These are phyloP conservation scores for Tetradesmus lagerheimii DNA, from an alignment of 139 green algal species.

Conservation along the genomic window DNA sequence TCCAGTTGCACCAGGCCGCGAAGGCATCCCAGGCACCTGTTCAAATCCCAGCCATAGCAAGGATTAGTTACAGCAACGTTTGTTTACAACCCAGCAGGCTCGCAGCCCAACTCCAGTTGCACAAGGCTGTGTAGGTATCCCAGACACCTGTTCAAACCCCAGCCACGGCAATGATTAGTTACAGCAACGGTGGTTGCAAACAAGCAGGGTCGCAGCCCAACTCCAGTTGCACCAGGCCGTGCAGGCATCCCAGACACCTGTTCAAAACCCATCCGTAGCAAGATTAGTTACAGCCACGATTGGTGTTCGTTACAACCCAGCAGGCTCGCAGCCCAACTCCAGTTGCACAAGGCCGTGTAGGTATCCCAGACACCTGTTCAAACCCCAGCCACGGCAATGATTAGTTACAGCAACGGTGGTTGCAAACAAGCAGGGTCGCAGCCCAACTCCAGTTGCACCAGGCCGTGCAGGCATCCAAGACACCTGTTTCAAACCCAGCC, in stretches of 20 bases:
- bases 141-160: not conserved
- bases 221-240: constrained; percentile 37
- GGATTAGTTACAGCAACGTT: no score
- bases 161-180: not conserved
- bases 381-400: not conserved
- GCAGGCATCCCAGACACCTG: constrained; percentile 10
- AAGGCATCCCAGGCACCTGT: constrained; percentile 4
- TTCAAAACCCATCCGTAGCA: no score
- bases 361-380: constrained; percentile 13
- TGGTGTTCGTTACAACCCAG: no score
- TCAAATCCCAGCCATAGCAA: no score
- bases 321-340: constrained; percentile 24
- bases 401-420: no score
- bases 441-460: constrained; percentile 38
- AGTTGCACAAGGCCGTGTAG: constrained; percentile 39
- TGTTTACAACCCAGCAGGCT: not conserved
- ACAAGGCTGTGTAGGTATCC: constrained; percentile 27
- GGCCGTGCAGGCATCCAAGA: constrained; percentile 18
- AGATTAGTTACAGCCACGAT: no score
- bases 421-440: no score
- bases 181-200: no score
- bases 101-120: constrained; percentile 36
- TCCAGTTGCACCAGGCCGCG: constrained; percentile 35
- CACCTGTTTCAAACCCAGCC: not conserved
- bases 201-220: no score